Percentiles rank a stretch among this genome's conserved stretches.
These are phyloP conservation scores for Trametes punicea DNA, from an alignment of 768 basidiomycete species.

Conservation along the genomic window DNA sequence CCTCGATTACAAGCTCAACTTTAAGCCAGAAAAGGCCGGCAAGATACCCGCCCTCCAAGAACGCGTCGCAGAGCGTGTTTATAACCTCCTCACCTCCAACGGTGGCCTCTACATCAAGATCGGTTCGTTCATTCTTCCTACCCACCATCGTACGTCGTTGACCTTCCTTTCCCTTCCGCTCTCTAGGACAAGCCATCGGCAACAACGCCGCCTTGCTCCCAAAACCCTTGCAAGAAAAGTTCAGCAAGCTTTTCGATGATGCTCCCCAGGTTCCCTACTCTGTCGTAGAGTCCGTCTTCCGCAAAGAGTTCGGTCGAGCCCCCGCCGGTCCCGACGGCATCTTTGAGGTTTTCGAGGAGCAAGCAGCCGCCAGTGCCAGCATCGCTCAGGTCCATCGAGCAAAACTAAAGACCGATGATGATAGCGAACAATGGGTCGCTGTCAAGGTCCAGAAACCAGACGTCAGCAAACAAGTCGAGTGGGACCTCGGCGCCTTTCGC, in stretches of 20 bases:
- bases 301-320: slow-evolving; percentile 61
- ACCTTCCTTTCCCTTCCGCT: neutral
- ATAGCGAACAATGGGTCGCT: slow-evolving; percentile 65
- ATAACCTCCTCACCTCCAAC: slow-evolving; percentile 73
- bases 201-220: slow-evolving; percentile 86
- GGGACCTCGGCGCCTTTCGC: slow-evolving; percentile 72
- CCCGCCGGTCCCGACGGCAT: slow-evolving; percentile 67
- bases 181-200: slow-evolving; percentile 68
- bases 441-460: slow-evolving; percentile 94
- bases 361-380: slow-evolving; percentile 82
- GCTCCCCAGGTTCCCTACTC: slow-evolving; percentile 82
- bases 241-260: slow-evolving; percentile 81
- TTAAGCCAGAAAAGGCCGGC: slow-evolving; percentile 66
- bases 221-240: slow-evolving; percentile 76
- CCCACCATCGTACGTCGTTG: slow-evolving; percentile 10
- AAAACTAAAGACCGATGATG: slow-evolving; percentile 38
- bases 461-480: slow-evolving; percentile 81
- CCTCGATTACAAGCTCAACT: slow-evolving; percentile 86
- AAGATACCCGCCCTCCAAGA: slow-evolving; percentile 79
- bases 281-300: slow-evolving; percentile 64
- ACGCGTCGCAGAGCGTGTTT: slow-evolving; percentile 77
- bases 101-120: slow-evolving; percentile 87
- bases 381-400: slow-evolving; percentile 93
- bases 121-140: slow-evolving; percentile 37
- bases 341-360: slow-evolving; percentile 74